Conservation (phyloP, 768 basidiomycete species). For the Cystofilobasidium ferigula region DNA sequence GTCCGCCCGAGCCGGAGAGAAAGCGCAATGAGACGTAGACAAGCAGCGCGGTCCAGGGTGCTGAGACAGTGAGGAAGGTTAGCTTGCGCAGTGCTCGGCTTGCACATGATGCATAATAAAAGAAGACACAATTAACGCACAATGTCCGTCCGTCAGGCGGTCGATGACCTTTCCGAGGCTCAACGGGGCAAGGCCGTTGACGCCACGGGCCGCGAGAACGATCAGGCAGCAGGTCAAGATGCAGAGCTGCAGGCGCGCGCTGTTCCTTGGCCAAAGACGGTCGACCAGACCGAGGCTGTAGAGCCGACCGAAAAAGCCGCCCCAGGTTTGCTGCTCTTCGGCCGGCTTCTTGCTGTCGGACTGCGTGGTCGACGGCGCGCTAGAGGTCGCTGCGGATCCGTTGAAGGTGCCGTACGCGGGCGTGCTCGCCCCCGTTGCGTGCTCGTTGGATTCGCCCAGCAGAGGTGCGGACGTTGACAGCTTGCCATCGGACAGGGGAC, state of each 20-base stretch:
- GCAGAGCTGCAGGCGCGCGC: conserved; percentile 53
- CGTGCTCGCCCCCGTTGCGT: not conserved
- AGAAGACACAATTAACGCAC: conserved; percentile 1
- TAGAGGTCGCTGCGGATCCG: not conserved
- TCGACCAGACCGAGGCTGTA: conserved; percentile 56
- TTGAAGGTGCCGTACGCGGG: conserved; percentile 18
- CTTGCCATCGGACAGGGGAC: not conserved
- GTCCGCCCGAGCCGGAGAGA: conserved; percentile 63
- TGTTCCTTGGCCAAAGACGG: conserved; percentile 67
- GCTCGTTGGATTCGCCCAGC: not conserved
- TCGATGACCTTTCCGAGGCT: conserved; percentile 56
- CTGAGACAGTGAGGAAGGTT: not conserved
- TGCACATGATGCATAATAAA: too few relatives aligned
- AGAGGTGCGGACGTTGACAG: not conserved
- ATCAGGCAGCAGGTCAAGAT: conserved; percentile 60
- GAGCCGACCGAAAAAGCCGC: conserved; percentile 49
- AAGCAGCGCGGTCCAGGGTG: conserved; percentile 55
- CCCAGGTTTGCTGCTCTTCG: conserved; percentile 11
- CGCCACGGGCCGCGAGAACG: conserved; percentile 60
- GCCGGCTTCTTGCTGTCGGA: not conserved
- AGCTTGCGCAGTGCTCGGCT: not conserved
- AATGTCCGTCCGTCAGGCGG: conserved; percentile 25
- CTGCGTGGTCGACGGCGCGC: not conserved
- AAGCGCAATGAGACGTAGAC: conserved; percentile 62
- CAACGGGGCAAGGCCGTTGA: conserved; percentile 62